Percentiles rank a stretch among this genome's conserved stretches.
Evolutionary conservation across 768 basidiomycete genomes (phyloP).

Genomic region (Macrolepiota dolichaula): DNA sequence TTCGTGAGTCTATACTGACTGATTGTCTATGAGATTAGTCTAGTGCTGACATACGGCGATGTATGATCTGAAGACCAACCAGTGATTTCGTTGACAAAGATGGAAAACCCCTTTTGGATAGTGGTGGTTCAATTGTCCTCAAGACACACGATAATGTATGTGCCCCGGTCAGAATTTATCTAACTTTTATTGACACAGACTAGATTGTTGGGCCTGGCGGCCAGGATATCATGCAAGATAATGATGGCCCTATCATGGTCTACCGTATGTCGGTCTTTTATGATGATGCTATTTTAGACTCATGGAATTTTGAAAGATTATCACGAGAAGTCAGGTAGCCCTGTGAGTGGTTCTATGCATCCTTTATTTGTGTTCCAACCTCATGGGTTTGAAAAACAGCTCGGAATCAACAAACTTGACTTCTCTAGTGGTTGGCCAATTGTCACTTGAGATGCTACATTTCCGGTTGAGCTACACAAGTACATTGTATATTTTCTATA

Average conservation of each 20-base stretch:
- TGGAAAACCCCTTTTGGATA: constrained; percentile 40
- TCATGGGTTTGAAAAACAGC: background rate
- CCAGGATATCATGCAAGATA: constrained; percentile 44
- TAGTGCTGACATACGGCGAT: background rate
- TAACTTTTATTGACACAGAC: background rate
- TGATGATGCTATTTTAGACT: background rate
- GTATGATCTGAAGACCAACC: constrained; percentile 24
- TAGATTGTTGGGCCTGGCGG: constrained; percentile 55
- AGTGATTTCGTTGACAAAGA: constrained; percentile 45
- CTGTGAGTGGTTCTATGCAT: constrained; percentile 24
- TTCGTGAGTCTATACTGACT: constrained; percentile 25
- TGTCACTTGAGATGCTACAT: background rate
- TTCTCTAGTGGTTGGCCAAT: constrained; percentile 52
- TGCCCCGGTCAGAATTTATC: background rate
- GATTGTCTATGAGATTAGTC: background rate
- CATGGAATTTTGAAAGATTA: constrained; percentile 32
- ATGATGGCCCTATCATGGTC: constrained; percentile 43
- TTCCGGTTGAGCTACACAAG: no score
- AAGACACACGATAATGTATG: constrained; percentile 39
- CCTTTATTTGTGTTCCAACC: no score
- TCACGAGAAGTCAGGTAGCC: constrained; percentile 42
- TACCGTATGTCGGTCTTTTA: constrained; percentile 32
- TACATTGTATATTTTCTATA: no score
- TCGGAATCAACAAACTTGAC: constrained; percentile 44
- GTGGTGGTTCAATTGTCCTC: constrained; percentile 52